Evolutionary conservation across 2,329 filamentous ascomycete species (phyloP).

Genomic region (Arthrobotrys iridis): DNA sequence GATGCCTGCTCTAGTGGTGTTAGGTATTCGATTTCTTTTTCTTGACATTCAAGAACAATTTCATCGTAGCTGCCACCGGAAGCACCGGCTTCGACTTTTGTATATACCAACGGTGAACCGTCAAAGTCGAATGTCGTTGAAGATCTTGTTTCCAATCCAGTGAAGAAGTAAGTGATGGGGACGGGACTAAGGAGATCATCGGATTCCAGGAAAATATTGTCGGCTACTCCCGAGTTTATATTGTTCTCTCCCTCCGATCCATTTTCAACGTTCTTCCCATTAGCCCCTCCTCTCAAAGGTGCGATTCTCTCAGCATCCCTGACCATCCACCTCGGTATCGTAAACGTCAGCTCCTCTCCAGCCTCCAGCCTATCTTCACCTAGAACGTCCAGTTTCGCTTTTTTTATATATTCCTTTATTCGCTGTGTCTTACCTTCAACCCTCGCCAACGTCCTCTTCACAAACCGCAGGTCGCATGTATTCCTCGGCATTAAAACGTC

Average conservation of each 20-base stretch:
- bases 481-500: conserved; percentile 57
- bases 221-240: too few relatives aligned
- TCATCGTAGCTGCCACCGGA: conserved; percentile 50
- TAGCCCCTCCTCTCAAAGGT: not conserved
- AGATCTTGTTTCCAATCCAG: conserved; percentile 38
- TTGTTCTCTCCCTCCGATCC: too few relatives aligned
- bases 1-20: conserved; percentile 32
- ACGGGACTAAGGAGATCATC: not conserved
- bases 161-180: conserved; percentile 40
- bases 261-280: not conserved
- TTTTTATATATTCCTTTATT: conserved; percentile 18
- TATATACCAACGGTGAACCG: conserved; percentile 44
- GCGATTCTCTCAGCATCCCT: not conserved
- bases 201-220: too few relatives aligned
- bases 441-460: conserved; percentile 5
- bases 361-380: conserved; percentile 39
- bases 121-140: conserved; percentile 49
- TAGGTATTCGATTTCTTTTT: conserved; percentile 41
- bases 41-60: conserved; percentile 35
- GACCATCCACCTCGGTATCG: conserved; percentile 38
- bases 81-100: conserved; percentile 43
- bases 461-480: conserved; percentile 56
- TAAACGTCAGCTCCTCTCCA: conserved; percentile 22
- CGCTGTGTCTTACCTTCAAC: conserved; percentile 28
- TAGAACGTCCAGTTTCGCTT: conserved; percentile 31